Base-by-base conservation (phyloP, 345 rosid species). In the Mallotus nudiflorus region DNA sequence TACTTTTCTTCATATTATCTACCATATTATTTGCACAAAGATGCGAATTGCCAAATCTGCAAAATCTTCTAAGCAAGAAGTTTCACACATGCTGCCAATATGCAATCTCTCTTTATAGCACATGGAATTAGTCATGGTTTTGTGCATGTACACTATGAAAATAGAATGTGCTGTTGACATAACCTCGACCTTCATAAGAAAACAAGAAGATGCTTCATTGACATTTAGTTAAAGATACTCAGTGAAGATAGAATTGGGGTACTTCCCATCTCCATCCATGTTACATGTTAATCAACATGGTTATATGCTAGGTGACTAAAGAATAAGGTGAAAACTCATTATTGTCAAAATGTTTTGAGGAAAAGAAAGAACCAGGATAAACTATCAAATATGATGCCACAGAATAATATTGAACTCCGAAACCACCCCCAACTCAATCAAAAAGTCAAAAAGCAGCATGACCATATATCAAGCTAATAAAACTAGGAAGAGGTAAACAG, bases 291-390 rank as follows among this genome's bases (percentile, higher is more conserved):
- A 14, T 46, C 28, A n/a, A 7, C 11, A 45, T 19, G 35, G 14
- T 65, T 65, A 65, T 8, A 31, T 45, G 16, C 37, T 46, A 5
- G 27, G 12, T 7, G 39, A 12, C n/a, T n/a, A 18, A 25, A 29
- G 6, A 57, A 12, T 8, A 2, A 19, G 27, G 37, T 29, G 18
- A 19, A 9, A 35, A 60, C 27, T 35, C 65, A 60, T 35, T 4
- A n/a, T 39, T 60, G 65, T 60, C 25, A 20, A 60, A n/a, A 60
- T 35, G 27, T 37, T n/a, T 58, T 49, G 24, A 49, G 53, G 53
- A 49, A 49, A 42, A 39, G 11, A 9, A 31, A 58, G 42, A 14
- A 58, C 40, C 62, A 16, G 31, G 18, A 31, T 7, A 28, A 0
- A 55, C 29, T 8, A 28, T 11, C 60, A 50, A 75, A 48, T 25